Conservation (phyloP, 352 stramenopile genomes). For the Halophytophthora polymorphica region DNA sequence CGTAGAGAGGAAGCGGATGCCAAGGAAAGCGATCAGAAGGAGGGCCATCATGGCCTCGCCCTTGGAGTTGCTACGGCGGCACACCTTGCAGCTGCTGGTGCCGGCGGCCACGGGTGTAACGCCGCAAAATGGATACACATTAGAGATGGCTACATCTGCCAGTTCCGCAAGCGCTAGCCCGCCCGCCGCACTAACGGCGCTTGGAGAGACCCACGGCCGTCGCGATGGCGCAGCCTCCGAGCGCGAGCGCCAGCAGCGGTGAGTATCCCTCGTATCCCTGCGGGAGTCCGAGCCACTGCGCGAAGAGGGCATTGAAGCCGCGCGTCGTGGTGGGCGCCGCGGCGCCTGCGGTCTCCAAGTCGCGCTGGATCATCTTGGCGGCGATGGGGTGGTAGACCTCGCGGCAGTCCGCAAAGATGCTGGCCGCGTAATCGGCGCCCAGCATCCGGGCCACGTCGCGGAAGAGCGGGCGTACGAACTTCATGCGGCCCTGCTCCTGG, state of each 20-base stretch:
- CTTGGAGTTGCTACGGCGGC: background rate
- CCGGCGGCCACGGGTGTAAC: background rate
- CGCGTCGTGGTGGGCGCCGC: background rate
- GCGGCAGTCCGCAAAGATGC: conserved; percentile 51
- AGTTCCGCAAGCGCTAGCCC: too few relatives aligned
- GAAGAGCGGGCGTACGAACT: conserved; percentile 70
- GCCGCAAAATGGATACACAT: too few relatives aligned
- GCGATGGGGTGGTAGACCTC: conserved; percentile 66
- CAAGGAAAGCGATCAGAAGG: too few relatives aligned
- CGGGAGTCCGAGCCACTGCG: conserved; percentile 26
- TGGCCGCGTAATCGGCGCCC: conserved; percentile 24
- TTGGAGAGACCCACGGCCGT: conserved; percentile 22
- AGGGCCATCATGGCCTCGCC: too few relatives aligned
- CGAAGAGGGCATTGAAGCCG: conserved; percentile 22
- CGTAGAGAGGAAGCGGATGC: too few relatives aligned
- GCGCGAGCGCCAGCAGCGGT: conserved; percentile 19
- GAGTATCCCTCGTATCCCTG: conserved; percentile 28
- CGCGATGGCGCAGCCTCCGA: conserved; percentile 14
- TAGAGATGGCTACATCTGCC: too few relatives aligned
- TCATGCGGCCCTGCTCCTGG: conserved; percentile 73
- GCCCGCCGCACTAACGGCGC: conserved; percentile 8
- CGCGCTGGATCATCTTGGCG: conserved; percentile 69
- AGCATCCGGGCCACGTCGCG: conserved; percentile 45
- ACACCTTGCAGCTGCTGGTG: background rate
- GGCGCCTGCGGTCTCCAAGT: conserved; percentile 38